These are phyloP conservation scores for Cercospora zeina DNA, from an alignment of 2,329 filamentous ascomycete species.

Conservation along the genomic window DNA sequence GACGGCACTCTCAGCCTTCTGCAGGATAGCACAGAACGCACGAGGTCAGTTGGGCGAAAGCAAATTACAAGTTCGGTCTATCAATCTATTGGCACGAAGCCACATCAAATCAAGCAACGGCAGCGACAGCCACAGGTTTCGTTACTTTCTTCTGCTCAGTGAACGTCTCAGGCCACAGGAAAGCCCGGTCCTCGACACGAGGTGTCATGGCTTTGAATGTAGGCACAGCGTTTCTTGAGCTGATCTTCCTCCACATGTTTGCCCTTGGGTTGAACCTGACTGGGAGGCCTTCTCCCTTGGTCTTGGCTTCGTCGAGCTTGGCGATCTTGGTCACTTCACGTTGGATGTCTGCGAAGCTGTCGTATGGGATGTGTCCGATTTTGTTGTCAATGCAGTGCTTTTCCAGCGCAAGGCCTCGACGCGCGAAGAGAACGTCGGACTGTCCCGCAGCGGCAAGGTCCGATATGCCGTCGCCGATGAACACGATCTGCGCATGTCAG, in stretches of 20 bases:
- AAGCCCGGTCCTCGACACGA: conserved; percentile 59
- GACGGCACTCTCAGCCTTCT: background rate
- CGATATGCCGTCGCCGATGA: conserved; percentile 69
- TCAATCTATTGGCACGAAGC: background rate
- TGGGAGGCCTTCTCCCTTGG: conserved; percentile 60
- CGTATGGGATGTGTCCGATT: conserved; percentile 62
- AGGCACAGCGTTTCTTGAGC: conserved; percentile 58
- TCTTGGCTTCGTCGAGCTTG: conserved; percentile 61
- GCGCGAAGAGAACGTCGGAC: conserved; percentile 67
- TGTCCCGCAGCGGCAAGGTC: conserved; percentile 66
- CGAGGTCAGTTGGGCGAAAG: background rate
- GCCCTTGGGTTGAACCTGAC: conserved; percentile 66
- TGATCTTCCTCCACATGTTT: conserved; percentile 66
- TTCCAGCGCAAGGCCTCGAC: conserved; percentile 64
- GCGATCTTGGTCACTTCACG: conserved; percentile 59
- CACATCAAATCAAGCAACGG: background rate
- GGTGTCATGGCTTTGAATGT: conserved; percentile 55
- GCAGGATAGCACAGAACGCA: background rate
- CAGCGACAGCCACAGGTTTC: background rate
- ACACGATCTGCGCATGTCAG: conserved; percentile 53
- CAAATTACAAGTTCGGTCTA: background rate
- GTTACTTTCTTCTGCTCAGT: conserved; percentile 11
- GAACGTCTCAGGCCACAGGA: conserved; percentile 63
- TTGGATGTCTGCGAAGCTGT: conserved; percentile 67
- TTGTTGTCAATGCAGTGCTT: conserved; percentile 65